Percentiles rank a stretch among this genome's conserved stretches.
phyloP scores from a whole-genome alignment of 495 filamentous ascomycete species.

The Lophiostoma macrostomum region DNA sequence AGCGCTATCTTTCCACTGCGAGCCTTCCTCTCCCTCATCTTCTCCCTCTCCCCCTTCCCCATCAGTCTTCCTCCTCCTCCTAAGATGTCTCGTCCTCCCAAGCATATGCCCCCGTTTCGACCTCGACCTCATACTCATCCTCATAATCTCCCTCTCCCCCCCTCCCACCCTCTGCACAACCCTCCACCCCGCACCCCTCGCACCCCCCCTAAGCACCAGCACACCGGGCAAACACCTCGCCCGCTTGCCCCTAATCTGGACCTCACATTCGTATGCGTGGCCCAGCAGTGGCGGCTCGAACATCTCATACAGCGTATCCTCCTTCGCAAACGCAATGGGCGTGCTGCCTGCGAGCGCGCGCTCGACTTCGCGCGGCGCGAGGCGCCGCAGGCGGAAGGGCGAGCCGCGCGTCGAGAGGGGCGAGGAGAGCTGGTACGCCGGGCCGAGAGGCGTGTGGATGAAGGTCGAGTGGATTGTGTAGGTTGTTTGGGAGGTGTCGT shows the following conservation, averaged over 20 bases:
- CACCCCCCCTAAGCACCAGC: constrained; percentile 4
- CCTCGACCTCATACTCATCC: neutral
- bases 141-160: constrained; percentile 7
- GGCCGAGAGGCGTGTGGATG: constrained; percentile 22
- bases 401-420: constrained; percentile 12
- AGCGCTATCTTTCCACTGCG: constrained; percentile 16
- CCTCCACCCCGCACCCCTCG: constrained; percentile 10
- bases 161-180: neutral
- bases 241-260: constrained; percentile 6
- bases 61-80: no score
- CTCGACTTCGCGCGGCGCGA: constrained; percentile 12
- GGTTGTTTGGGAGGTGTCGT: constrained; percentile 10
- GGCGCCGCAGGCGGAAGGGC: constrained; percentile 19
- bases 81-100: no score
- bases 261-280: constrained; percentile 7
- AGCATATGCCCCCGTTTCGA: no score
- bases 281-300: constrained; percentile 7
- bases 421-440: constrained; percentile 21
- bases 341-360: neutral
- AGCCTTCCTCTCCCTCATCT: constrained; percentile 1
- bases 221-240: constrained; percentile 14
- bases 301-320: constrained; percentile 12
- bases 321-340: constrained; percentile 7
- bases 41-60: neutral
- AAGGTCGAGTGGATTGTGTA: constrained; percentile 20